Conservation (phyloP, 352 stramenopile species). For the Phytophthora gonapodyides region DNA sequence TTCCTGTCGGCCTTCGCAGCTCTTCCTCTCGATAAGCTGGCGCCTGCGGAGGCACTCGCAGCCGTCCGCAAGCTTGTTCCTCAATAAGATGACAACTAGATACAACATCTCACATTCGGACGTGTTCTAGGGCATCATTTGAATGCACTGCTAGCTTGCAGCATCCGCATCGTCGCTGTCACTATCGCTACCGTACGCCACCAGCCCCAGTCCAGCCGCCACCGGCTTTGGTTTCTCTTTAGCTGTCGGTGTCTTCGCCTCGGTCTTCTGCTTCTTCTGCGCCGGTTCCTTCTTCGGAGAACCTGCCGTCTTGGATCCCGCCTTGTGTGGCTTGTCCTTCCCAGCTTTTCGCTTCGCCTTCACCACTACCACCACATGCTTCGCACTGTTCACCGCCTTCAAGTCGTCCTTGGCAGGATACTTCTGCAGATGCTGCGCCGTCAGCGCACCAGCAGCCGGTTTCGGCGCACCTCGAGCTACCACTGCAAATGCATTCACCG, state of each 20-base stretch:
- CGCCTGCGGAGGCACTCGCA: slow-evolving; percentile 47
- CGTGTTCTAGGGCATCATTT: too few relatives aligned
- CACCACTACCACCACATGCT: slow-evolving; percentile 47
- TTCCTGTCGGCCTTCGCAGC: slow-evolving; percentile 67
- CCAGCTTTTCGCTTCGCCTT: slow-evolving; percentile 58
- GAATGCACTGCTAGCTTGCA: slow-evolving; percentile 9
- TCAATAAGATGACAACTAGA: slow-evolving; percentile 5
- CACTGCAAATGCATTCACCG: slow-evolving; percentile 33
- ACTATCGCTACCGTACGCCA: slow-evolving; percentile 72
- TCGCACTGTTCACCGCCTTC: slow-evolving; percentile 32
- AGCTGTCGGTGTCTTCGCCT: not conserved
- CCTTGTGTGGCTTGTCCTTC: slow-evolving; percentile 30
- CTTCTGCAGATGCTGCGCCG: slow-evolving; percentile 38
- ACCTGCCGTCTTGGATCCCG: slow-evolving; percentile 21
- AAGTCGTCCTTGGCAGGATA: slow-evolving; percentile 35
- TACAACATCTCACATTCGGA: not conserved
- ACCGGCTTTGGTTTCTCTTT: slow-evolving; percentile 19
- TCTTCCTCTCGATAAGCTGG: slow-evolving; percentile 67
- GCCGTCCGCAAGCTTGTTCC: slow-evolving; percentile 35
- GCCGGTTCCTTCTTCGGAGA: slow-evolving; percentile 10
- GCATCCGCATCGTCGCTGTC: slow-evolving; percentile 50
- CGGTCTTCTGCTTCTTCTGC: slow-evolving; percentile 36
- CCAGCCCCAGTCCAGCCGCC: slow-evolving; percentile 43
- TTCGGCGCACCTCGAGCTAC: slow-evolving; percentile 59
- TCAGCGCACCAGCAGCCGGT: slow-evolving; percentile 15